These are phyloP conservation scores for Nicotiana otophora DNA, from an alignment of 257 asterid species.

Conservation along the genomic window DNA sequence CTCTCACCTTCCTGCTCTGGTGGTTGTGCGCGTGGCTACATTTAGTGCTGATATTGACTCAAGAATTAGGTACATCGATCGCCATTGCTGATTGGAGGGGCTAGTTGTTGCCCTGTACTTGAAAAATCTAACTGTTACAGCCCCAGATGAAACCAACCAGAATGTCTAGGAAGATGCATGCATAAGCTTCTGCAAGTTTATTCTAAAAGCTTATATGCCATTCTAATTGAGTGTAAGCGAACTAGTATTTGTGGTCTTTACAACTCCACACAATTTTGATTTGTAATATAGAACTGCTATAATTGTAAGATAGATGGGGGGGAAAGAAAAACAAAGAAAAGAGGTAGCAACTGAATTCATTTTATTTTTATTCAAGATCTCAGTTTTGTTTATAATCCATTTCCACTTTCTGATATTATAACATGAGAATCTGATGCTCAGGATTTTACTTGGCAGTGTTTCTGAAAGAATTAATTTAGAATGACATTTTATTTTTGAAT, in stretches of 20 bases:
- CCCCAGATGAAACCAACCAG: slow-evolving; percentile 18
- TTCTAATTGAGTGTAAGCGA: slow-evolving; percentile 23
- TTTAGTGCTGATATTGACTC: not conserved
- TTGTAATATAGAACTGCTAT: slow-evolving; percentile 44
- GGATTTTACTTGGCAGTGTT: not conserved
- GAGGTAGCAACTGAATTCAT: not conserved
- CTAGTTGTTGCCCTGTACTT: not conserved
- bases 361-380: not conserved
- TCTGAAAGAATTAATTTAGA: not conserved
- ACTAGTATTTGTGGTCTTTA: slow-evolving; percentile 28
- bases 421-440: not conserved
- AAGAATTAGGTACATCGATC: not conserved
- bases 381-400: not conserved
- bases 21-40: not conserved
- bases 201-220: slow-evolving; percentile 21
- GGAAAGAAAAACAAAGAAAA: not conserved
- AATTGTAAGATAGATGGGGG: slow-evolving; percentile 34
- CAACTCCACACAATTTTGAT: slow-evolving; percentile 43
- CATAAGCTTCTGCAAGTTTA: slow-evolving; percentile 15
- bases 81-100: not conserved
- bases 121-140: not conserved
- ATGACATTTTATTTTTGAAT: not conserved
- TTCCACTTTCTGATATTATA: not conserved
- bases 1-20: not conserved
- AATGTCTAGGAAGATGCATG: slow-evolving; percentile 9